phyloP scores from a whole-genome alignment of 169 alveolate genomes.

The Plasmodium malariae region DNA sequence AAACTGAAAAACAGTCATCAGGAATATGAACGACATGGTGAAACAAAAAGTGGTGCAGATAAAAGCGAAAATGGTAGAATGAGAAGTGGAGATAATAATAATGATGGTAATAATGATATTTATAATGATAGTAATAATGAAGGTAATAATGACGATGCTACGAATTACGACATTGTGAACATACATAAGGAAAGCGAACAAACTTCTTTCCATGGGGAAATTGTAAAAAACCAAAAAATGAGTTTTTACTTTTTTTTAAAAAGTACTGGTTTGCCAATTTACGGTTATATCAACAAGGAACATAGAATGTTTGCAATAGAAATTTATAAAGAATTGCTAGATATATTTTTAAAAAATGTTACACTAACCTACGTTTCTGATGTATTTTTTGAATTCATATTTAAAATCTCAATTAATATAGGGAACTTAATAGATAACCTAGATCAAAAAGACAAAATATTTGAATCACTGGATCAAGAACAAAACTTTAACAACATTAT shows the following conservation, averaged over 20 bases:
- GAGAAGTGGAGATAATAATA: background rate
- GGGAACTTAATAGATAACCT: constrained; percentile 36
- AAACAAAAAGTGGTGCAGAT: background rate
- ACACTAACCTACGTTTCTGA: constrained; percentile 51
- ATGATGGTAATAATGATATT: background rate
- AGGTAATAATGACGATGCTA: background rate
- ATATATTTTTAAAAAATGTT: constrained; percentile 63
- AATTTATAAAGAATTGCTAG: constrained; percentile 69
- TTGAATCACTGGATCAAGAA: constrained; percentile 48
- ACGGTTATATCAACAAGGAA: constrained; percentile 45
- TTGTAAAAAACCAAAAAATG: constrained; percentile 23
- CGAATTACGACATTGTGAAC: background rate
- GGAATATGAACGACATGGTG: too few species aligned
- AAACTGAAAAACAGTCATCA: background rate
- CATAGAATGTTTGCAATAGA: constrained; percentile 73
- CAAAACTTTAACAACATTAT: constrained; percentile 43
- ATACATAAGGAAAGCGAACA: background rate
- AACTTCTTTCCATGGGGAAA: background rate
- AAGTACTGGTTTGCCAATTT: constrained; percentile 14
- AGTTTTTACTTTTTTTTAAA: constrained; percentile 48
- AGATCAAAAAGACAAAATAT: constrained; percentile 59
- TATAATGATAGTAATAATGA: background rate
- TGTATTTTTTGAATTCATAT: constrained; percentile 63
- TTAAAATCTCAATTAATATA: constrained; percentile 72
- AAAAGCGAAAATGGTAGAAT: background rate